A percentile compares a stretch with the other conserved stretches of the same genome.
Conservation (phyloP, 805 yeast species). For the Schwanniomyces occidentalis region DNA sequence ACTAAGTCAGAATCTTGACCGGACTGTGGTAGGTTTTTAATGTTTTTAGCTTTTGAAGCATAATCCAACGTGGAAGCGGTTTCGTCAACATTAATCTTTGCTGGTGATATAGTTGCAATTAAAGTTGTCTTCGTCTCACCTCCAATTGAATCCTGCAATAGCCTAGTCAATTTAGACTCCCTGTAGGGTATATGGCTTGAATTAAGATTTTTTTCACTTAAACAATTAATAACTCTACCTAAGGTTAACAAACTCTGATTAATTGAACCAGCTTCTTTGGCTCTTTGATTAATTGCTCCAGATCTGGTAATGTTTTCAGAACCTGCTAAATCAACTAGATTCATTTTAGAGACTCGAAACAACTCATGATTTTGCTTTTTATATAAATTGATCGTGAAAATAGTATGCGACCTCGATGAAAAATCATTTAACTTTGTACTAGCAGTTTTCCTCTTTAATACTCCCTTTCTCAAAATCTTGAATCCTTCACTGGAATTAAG, state of each 20-base stretch:
- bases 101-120: slow-evolving; percentile 87
- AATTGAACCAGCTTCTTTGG: slow-evolving; percentile 91
- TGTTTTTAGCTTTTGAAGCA: slow-evolving; percentile 83
- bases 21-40: slow-evolving; percentile 59
- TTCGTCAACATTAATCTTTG: slow-evolving; percentile 73
- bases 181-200: slow-evolving; percentile 77
- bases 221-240: slow-evolving; percentile 80
- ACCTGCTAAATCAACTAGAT: slow-evolving; percentile 92
- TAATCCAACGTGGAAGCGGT: slow-evolving; percentile 84
- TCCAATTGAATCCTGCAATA: slow-evolving; percentile 80
- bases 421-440: slow-evolving; percentile 72
- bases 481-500: slow-evolving; percentile 58
- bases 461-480: slow-evolving; percentile 53
- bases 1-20: slow-evolving; percentile 43
- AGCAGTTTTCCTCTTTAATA: slow-evolving; percentile 62
- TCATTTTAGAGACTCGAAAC: slow-evolving; percentile 60
- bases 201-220: slow-evolving; percentile 26
- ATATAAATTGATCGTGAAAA: slow-evolving; percentile 63
- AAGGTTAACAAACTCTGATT: slow-evolving; percentile 84
- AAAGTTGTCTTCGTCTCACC: slow-evolving; percentile 85
- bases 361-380: slow-evolving; percentile 32
- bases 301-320: slow-evolving; percentile 86
- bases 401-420: slow-evolving; percentile 77
- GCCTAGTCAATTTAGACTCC: slow-evolving; percentile 74
- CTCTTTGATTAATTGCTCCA: slow-evolving; percentile 84